phyloP scores from a whole-genome alignment of 192 early-diverging fungal species.

The Linnemannia hyalina region DNA sequence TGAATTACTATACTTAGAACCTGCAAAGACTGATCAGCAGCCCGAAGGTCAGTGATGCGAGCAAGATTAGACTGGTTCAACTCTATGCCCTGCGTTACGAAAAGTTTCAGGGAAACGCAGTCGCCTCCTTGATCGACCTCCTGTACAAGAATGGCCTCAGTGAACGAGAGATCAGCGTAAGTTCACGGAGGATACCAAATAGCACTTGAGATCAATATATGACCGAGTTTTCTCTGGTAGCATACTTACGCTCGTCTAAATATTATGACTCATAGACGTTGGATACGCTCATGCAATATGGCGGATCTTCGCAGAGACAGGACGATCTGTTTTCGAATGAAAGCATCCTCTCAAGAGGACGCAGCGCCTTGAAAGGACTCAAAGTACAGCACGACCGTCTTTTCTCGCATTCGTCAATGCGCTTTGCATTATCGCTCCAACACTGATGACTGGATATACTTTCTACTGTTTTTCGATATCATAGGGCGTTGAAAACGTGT shows the following conservation, averaged over 20 bases:
- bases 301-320: constrained; percentile 82
- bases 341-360: constrained; percentile 85
- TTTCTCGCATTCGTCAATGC: constrained; percentile 1
- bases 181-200: background rate
- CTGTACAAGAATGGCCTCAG: constrained; percentile 80
- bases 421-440: background rate
- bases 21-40: constrained; percentile 79
- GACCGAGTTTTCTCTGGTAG: background rate
- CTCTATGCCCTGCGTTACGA: constrained; percentile 96
- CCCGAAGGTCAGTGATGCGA: constrained; percentile 74
- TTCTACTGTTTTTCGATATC: background rate
- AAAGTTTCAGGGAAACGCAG: constrained; percentile 79
- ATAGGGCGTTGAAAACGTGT: constrained; percentile 97
- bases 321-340: constrained; percentile 93
- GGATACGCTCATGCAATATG: constrained; percentile 80
- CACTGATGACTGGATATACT: background rate
- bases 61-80: constrained; percentile 84
- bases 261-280: constrained; percentile 63
- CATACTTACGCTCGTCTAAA: background rate
- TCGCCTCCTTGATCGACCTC: constrained; percentile 78
- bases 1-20: constrained; percentile 51
- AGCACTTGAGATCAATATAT: background rate
- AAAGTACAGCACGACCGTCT: constrained; percentile 63
- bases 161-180: constrained; percentile 79
- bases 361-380: constrained; percentile 93